Conservation (phyloP, 345 rosid genomes). For the Isatis tinctoria region DNA sequence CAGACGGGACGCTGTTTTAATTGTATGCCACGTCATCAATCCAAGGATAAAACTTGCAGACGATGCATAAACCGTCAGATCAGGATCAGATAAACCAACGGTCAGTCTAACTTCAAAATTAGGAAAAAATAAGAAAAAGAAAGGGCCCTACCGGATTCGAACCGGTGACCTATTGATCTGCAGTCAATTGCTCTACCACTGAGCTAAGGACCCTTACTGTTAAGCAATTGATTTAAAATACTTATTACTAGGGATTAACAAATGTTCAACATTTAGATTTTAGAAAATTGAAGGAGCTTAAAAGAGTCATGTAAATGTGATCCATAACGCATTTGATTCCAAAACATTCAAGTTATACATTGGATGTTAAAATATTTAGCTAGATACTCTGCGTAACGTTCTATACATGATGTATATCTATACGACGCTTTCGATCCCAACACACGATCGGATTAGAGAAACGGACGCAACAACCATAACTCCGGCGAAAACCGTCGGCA, state of each 20-base stretch:
- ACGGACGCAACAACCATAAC: slow-evolving; percentile 15
- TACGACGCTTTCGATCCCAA: neutral
- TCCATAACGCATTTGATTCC: neutral
- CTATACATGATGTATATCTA: neutral
- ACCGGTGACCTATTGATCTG: slow-evolving; percentile 73
- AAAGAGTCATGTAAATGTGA: neutral
- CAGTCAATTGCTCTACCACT: slow-evolving; percentile 88
- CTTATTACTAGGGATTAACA: too few species aligned
- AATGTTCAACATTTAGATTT: neutral
- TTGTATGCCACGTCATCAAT: too few species aligned
- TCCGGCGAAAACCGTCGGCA: slow-evolving; percentile 18
- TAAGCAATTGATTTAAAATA: too few species aligned
- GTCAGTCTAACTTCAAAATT: too few species aligned
- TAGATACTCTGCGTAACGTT: neutral
- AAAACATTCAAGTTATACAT: neutral
- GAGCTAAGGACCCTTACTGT: slow-evolving; percentile 60
- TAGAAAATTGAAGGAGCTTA: neutral
- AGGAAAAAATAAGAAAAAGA: neutral
- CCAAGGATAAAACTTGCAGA: too few species aligned
- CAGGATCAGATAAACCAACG: too few species aligned
- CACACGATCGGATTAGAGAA: slow-evolving; percentile 14
- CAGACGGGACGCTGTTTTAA: too few species aligned
- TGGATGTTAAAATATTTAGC: neutral
- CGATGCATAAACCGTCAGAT: too few species aligned
- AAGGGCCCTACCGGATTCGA: slow-evolving; percentile 47